Base-by-base conservation (phyloP, 768 basidiomycete species). In the Clitopilus passeckerianus region DNA sequence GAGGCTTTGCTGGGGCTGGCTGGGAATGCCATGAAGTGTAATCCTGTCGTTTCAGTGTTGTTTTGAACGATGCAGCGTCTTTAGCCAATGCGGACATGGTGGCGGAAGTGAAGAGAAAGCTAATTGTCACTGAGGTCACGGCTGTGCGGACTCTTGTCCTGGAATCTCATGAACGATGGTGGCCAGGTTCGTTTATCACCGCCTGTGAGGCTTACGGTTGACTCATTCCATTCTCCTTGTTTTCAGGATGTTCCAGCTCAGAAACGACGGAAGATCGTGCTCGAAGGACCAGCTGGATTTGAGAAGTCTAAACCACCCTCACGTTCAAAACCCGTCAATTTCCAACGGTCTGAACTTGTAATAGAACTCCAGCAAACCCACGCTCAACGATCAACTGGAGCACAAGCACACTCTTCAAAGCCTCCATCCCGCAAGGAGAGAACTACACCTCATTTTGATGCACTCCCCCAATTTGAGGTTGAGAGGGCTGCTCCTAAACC, bases 1-100 rank as follows among this genome's bases (percentile, higher is more conserved):
- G 52, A 16, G 66, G 57, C 10, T 69, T 69, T 9, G 64, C 66
- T 15, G 78, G 74, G 24, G 75, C 71, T 10, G 83, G 81, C 58
- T 87, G 82, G 0, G 87, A 86, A 65, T 91, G 90, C 90, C 90
- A 91, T 61, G 90, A 90, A 0, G 82, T 72, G 60, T 81, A 87
- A 67, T 90, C 84, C 69, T 88, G 87, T 57, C 85, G 73, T 14
- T 86, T 78, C 24, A 91, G 72, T 10, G 79, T 75, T 9, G 76
- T 78, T 69, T 89, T 89, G 80, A 91, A 91, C 37, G 85, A 76
- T 58, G 89, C 86, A 53, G 83, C 77, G 62, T 91, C 90, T 71
- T 85, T 78, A n/a, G 81, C 80, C 37, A 91, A 81, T 60, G 78
- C 78, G 23, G 87, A 84, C 89, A 90, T 90, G 72, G 64, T 67